Percentiles rank a stretch among this genome's conserved stretches.
phyloP scores from a whole-genome alignment of 176 grass and related monocot genomes.

The Hsuehochloa calcarea region DNA sequence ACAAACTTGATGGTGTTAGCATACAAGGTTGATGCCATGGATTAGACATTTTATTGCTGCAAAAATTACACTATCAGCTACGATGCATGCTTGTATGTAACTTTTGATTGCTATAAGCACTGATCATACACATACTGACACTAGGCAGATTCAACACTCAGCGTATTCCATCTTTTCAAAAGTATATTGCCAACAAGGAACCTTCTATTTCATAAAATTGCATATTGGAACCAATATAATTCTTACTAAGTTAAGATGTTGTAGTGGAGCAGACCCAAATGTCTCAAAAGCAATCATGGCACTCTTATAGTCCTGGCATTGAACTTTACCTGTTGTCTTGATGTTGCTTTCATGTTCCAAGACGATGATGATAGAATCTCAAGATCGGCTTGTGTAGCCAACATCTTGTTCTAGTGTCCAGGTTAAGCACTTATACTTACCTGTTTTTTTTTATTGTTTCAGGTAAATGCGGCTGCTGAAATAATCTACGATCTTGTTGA shows the following conservation, averaged over 20 bases:
- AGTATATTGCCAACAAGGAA: conserved; percentile 13
- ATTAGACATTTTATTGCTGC: neutral
- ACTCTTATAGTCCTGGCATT: neutral
- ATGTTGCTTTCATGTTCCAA: conserved; percentile 20
- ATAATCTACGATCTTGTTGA: conserved; percentile 99
- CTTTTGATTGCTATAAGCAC: neutral
- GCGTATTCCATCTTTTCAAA: neutral
- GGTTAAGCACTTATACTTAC: neutral
- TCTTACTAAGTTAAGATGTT: neutral
- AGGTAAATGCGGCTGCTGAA: conserved; percentile 96
- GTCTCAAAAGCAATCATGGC: neutral
- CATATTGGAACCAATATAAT: neutral
- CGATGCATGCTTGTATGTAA: neutral
- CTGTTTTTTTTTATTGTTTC: conserved; percentile 34
- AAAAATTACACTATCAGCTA: neutral
- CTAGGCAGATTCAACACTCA: neutral
- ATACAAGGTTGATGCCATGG: neutral
- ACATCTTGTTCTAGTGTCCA: neutral
- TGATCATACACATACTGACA: neutral
- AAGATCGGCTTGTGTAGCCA: neutral
- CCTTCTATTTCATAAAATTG: conserved; percentile 1
- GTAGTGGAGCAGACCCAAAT: neutral
- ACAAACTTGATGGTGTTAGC: neutral
- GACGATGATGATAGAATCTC: neutral
- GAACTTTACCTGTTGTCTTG: conserved; percentile 4